Base-by-base conservation (phyloP, 2,329 filamentous ascomycete species). In the Tolypocladium guangdongense region DNA sequence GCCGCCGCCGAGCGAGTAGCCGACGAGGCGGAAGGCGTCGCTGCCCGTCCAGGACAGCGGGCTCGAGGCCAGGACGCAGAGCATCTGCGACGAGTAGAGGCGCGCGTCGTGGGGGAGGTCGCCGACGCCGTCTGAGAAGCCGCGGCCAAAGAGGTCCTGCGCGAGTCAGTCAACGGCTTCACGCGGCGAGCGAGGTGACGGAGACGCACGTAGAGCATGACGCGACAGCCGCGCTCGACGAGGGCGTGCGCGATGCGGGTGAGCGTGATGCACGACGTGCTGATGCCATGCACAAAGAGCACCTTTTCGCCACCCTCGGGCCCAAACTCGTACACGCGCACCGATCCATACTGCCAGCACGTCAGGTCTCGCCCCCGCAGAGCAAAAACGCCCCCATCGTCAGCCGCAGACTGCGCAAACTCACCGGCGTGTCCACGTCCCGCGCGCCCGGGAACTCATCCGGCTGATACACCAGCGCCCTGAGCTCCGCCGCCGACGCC, bases 251-350 rank as follows among this genome's bases (percentile, higher is more conserved):
- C 87, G 36, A 95, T 68, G 46, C 78, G 78, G 30, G 78, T 78
- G 18, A 93, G 74, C 1, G 87, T 84, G 60, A 91, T 80, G 66
- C 86, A 90, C 0, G 89, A 86, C 0, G 88, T 95, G 56, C 84
- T 89, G 64, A 95, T 92, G 46, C 90, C 90, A 65, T 95, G 90
- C 10, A 95, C 75, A 36, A 95, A 76, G 18, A 95, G 69, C 5
- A 93, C 83, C 62, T 87, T 91, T 47, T 80, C 77, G 8, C 90
- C 90, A 52, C 80, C 69, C 50, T 83, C 77, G 1, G 88, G 86
- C 1, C 90, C 90, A 71, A 86, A 95, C 72, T 95, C 90, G 65
- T 93, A 93, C 24, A 88, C 85, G 38, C 87, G 76, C 52, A 90
- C 83, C 36, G 76, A 82, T 50, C 90, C 89, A 65, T 89, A 91